Conservation (phyloP, 2,329 filamentous ascomycete genomes). For the Fusarium begoniae region DNA sequence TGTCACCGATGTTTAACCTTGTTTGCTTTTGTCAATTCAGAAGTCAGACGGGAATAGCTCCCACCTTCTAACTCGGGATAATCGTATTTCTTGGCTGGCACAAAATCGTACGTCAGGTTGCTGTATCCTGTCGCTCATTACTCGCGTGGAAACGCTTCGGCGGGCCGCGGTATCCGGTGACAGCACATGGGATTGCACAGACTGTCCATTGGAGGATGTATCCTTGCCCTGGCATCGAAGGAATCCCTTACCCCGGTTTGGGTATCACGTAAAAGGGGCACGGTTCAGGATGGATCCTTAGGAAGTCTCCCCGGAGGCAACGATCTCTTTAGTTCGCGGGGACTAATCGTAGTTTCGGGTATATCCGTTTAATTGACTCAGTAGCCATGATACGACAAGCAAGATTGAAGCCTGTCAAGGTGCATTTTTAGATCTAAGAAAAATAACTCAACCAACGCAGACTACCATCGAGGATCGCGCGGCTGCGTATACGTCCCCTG, state of each 20-base stretch:
- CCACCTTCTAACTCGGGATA: not conserved
- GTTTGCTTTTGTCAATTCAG: not conserved
- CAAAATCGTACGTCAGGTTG: not conserved
- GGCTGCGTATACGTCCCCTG: not conserved
- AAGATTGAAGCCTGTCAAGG: accelerated
- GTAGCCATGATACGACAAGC: not conserved
- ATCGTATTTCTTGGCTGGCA: not conserved
- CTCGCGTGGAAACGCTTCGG: not conserved
- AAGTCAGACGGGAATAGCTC: not conserved
- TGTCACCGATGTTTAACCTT: not conserved
- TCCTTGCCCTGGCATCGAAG: not conserved
- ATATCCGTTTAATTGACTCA: not conserved
- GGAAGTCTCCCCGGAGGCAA: not conserved
- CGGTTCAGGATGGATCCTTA: not conserved
- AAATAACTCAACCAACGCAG: not conserved
- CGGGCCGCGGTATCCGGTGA: not conserved
- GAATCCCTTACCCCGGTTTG: not conserved
- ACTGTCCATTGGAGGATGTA: not conserved
- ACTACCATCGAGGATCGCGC: not conserved
- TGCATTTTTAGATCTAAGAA: not conserved
- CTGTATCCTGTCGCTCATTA: not conserved
- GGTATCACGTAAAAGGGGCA: not conserved
- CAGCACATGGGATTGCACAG: not conserved
- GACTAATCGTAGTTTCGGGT: not conserved
- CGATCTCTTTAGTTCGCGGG: not conserved